Evolutionary conservation across 1,139 yeast genomes (phyloP).

Genomic region (Arxiozyma slooffiae): DNA sequence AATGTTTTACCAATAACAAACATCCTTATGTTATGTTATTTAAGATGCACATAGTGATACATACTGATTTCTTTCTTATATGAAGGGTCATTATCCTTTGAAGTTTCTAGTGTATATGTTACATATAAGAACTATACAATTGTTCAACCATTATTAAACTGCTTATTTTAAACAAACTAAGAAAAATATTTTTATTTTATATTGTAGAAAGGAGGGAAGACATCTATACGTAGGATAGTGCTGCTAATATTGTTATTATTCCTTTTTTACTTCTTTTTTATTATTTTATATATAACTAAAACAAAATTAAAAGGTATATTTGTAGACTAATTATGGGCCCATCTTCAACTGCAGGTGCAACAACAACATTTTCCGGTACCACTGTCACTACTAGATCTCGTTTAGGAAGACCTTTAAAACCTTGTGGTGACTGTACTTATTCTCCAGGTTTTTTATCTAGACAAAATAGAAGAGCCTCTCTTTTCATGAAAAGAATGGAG

Average conservation of each 20-base stretch:
- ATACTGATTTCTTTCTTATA: no score
- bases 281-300: background rate
- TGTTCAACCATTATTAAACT: no score
- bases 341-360: constrained; percentile 4
- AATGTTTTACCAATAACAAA: no score
- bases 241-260: background rate
- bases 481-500: constrained; percentile 31
- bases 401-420: constrained; percentile 28
- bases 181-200: no score
- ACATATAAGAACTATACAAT: no score
- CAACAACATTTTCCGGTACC: constrained; percentile 2
- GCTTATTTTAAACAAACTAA: no score
- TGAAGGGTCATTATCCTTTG: no score
- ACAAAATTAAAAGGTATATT: background rate
- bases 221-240: background rate
- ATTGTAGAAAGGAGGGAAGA: background rate
- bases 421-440: constrained; percentile 69
- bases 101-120: no score
- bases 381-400: background rate
- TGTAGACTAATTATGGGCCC: background rate
- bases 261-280: background rate
- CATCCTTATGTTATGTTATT: no score
- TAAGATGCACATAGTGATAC: no score
- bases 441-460: constrained; percentile 71
- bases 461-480: constrained; percentile 45